Percentiles rank a stretch among this genome's conserved stretches.
Evolutionary conservation across 2,329 filamentous ascomycete genomes (phyloP).

Genomic region (Colletotrichum kahawae): DNA sequence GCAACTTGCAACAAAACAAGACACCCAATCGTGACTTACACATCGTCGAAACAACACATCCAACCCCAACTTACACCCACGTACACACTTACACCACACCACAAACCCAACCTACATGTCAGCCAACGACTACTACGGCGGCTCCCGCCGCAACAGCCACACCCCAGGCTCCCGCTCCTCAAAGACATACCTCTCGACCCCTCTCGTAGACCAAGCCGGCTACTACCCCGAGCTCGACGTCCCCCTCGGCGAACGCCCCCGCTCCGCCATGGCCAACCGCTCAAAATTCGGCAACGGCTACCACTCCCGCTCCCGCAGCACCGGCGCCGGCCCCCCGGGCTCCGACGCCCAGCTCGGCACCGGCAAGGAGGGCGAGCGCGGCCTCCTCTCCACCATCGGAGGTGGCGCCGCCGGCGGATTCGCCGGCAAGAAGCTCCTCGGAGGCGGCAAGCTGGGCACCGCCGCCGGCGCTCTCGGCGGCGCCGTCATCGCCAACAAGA

Average conservation of each 20-base stretch:
- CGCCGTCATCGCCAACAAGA: conserved; percentile 58
- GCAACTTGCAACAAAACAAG: neutral
- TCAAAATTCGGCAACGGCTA: conserved; percentile 8
- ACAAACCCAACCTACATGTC: conserved; percentile 21
- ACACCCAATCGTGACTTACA: neutral
- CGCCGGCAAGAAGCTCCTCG: conserved; percentile 58
- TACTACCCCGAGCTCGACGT: conserved; percentile 15
- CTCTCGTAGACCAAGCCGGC: neutral
- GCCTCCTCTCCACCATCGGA: conserved; percentile 58
- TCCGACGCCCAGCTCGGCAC: conserved; percentile 14
- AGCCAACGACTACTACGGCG: conserved; percentile 28
- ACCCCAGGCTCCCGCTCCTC: neutral
- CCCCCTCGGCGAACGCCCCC: neutral
- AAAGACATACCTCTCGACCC: neutral
- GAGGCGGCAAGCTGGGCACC: conserved; percentile 58
- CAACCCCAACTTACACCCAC: neutral
- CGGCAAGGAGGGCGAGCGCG: conserved; percentile 52
- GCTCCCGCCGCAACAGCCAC: conserved; percentile 16
- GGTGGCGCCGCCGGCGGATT: conserved; percentile 60
- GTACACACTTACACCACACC: neutral
- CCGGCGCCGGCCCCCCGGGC: conserved; percentile 11
- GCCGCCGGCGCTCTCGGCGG: conserved; percentile 58
- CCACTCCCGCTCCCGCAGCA: conserved; percentile 3
- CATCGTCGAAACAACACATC: neutral
- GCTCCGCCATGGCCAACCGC: neutral